These are phyloP conservation scores for Cadophora gregata DNA, from an alignment of 2,329 filamentous ascomycete genomes.

Conservation along the genomic window DNA sequence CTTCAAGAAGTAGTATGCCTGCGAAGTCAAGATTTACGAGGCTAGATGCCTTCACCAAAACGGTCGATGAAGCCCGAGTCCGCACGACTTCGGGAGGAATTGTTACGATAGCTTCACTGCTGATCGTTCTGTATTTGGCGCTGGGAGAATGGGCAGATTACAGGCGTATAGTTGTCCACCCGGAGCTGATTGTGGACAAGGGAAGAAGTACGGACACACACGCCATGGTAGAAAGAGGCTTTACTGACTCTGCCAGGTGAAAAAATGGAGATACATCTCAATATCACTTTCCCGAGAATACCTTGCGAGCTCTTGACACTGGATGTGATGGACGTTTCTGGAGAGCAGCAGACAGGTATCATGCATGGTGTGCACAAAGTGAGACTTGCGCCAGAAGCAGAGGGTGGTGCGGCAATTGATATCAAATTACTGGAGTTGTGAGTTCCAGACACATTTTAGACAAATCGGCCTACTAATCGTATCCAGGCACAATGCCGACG, in stretches of 20 bases:
- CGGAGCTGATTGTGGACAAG: constrained; percentile 95
- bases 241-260: constrained; percentile 64
- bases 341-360: constrained; percentile 94
- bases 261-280: constrained; percentile 99
- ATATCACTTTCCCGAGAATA: constrained; percentile 91
- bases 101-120: constrained; percentile 87
- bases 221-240: background rate
- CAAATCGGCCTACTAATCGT: constrained; percentile 24
- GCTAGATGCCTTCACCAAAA: constrained; percentile 99
- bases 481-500: constrained; percentile 68
- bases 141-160: constrained; percentile 98
- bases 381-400: constrained; percentile 71
- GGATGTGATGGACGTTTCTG: constrained; percentile 98
- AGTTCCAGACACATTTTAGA: constrained; percentile 45
- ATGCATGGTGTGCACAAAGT: constrained; percentile 93
- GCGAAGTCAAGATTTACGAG: constrained; percentile 92
- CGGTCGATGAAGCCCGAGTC: constrained; percentile 95
- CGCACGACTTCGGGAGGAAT: constrained; percentile 95
- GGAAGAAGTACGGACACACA: constrained; percentile 72
- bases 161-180: constrained; percentile 81
- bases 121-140: constrained; percentile 86
- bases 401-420: constrained; percentile 81
- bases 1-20: constrained; percentile 65
- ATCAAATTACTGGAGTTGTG: constrained; percentile 70
- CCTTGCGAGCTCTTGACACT: constrained; percentile 95